Evolutionary conservation across 2,329 filamentous ascomycete genomes (phyloP), one percentile per base, ranked within the genome.

Genomic region (Hymenoscyphus linearis): DNA sequence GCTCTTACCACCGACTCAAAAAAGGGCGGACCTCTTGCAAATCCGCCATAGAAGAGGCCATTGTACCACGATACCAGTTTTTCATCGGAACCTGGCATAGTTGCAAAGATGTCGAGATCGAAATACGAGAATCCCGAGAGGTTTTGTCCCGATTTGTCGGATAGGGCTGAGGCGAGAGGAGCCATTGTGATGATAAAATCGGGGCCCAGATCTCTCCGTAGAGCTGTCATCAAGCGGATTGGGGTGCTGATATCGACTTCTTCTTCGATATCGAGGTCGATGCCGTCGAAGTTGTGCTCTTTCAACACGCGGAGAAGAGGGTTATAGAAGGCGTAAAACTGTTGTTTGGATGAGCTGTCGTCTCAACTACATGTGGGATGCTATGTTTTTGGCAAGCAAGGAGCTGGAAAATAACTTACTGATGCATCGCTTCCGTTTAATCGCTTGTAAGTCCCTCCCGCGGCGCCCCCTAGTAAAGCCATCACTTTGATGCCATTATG

Each of bases 31-130:
- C 73, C 66, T 13, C 56, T 62, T 16, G 69, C 62, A 57, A 67
- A 96, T 1, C 90, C 90, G 70, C 89, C 93, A 79, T 96, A 96
- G 75, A 96, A 96, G 72, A 96, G 91, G 9, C 87, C 81, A 71
- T 96, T 96, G 75, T 96, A 96, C 85, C 91, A 96, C 6, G 82
- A 80, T 25, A 96, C 88, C 37, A 52, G 79, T 22, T 66, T 68
- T 7, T 53, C 58, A 7, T 67, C 66, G 3, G 65, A 66, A n/a
- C 64, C 64, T 12, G 66, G 65, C 14, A 64, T 61, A 2, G 66
- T 68, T n/a, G 65, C 65, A 40, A 63, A 61, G 13, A 27, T 77
- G 72, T 96, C 90, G 1, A 96, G 82, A 14, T 85, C 78, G 44
- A 84, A 79, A 74, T 96, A 96, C 71, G 85, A 82, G 74, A 96